phyloP scores from a whole-genome alignment of 306 rosid genomes.

The Hylodesmum podocarpum region DNA sequence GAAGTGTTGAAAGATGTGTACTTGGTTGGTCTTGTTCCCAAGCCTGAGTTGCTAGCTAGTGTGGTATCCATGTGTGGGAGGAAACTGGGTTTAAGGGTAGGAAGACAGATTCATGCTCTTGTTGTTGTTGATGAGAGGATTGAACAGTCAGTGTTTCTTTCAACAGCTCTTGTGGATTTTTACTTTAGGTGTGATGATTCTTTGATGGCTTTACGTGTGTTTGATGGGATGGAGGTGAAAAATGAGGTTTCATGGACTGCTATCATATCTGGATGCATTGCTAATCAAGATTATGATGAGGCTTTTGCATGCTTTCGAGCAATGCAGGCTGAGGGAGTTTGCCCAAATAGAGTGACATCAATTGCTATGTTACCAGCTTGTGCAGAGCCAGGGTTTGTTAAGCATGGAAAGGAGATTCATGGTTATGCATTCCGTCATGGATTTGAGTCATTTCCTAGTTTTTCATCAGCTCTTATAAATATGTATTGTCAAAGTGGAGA shows the following conservation, averaged over 20 bases:
- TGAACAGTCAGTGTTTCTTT: conserved; percentile 44
- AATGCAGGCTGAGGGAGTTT: conserved; percentile 55
- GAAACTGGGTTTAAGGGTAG: conserved; percentile 38
- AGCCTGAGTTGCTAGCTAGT: conserved; percentile 57
- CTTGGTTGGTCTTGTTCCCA: conserved; percentile 42
- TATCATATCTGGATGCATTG: conserved; percentile 55
- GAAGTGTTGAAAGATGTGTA: conserved; percentile 40
- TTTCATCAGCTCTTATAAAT: conserved; percentile 60
- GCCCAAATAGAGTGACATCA: conserved; percentile 59
- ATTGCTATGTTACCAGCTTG: conserved; percentile 55
- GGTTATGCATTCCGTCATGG: conserved; percentile 52
- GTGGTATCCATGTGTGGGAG: conserved; percentile 53
- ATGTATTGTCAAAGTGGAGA: conserved; percentile 50
- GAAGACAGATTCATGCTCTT: conserved; percentile 57
- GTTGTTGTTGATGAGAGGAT: conserved; percentile 49
- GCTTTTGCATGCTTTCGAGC: conserved; percentile 49
- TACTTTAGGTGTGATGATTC: conserved; percentile 49
- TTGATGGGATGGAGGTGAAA: conserved; percentile 47
- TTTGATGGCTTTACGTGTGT: conserved; percentile 49
- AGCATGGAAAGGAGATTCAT: conserved; percentile 62
- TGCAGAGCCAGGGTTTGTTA: conserved; percentile 39
- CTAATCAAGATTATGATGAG: conserved; percentile 32
- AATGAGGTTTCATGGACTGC: conserved; percentile 80
- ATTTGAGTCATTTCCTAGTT: conserved; percentile 47
- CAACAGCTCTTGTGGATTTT: conserved; percentile 62